Percentiles rank a stretch among this genome's conserved stretches.
Evolutionary conservation across 2,329 filamentous ascomycete species (phyloP).

Genomic region (Davidsoniella virescens): DNA sequence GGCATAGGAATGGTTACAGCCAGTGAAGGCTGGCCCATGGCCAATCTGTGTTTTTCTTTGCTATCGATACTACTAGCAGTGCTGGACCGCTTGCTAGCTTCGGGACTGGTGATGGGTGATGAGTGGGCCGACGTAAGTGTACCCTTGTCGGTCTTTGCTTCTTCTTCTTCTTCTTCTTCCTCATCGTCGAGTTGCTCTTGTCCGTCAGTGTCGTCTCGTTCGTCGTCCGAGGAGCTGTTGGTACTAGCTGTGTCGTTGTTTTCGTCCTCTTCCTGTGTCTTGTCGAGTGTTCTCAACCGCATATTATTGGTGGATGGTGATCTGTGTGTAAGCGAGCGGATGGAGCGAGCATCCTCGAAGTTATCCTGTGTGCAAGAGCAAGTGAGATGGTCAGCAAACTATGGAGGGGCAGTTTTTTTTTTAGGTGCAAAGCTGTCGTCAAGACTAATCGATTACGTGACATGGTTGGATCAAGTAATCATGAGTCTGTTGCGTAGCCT

Average conservation of each 20-base stretch:
- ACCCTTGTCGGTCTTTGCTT: slow-evolving; percentile 11
- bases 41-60: slow-evolving; percentile 11
- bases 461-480: too few relatives aligned
- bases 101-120: slow-evolving; percentile 9
- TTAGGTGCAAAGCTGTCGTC: too few relatives aligned
- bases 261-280: slow-evolving; percentile 17
- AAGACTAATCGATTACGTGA: too few relatives aligned
- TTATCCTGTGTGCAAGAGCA: slow-evolving; percentile 39
- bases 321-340: slow-evolving; percentile 45
- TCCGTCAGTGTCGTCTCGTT: slow-evolving; percentile 5
- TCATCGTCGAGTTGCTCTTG: slow-evolving; percentile 1
- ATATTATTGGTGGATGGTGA: neutral
- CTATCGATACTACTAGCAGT: slow-evolving; percentile 12
- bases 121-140: slow-evolving; percentile 11
- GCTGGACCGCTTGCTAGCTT: slow-evolving; percentile 12
- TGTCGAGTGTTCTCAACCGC: slow-evolving; percentile 2
- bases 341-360: slow-evolving; percentile 63
- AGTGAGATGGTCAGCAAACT: neutral
- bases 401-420: too few relatives aligned
- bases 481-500: too few relatives aligned
- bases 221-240: slow-evolving; percentile 4
- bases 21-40: slow-evolving; percentile 11
- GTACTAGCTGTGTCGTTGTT: slow-evolving; percentile 11
- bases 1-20: slow-evolving; percentile 12
- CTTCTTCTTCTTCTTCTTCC: slow-evolving; percentile 11